Conservation (phyloP, 768 basidiomycete species). For the Termitomyces sp. region DNA sequence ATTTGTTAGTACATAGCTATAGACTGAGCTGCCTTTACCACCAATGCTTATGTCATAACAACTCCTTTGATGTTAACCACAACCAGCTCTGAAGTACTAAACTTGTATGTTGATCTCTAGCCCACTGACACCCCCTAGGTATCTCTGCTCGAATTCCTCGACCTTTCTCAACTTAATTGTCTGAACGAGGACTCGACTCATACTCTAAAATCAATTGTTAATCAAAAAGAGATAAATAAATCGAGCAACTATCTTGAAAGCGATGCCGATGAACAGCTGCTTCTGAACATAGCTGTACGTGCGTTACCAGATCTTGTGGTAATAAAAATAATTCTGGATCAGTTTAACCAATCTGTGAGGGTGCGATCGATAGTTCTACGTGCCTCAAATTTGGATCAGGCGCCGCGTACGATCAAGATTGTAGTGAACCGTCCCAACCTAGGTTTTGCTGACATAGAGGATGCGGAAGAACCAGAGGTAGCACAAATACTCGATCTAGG, state of each 20-base stretch:
- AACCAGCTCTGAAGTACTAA: constrained; percentile 12
- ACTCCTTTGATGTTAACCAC: constrained; percentile 10
- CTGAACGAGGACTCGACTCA: constrained; percentile 60
- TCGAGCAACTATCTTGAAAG: constrained; percentile 49
- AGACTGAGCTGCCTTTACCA: neutral
- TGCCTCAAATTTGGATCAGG: constrained; percentile 34
- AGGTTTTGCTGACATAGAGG: constrained; percentile 65
- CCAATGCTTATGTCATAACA: constrained; percentile 13
- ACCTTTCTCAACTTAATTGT: constrained; percentile 58
- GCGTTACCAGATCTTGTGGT: neutral
- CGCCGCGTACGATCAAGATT: constrained; percentile 60
- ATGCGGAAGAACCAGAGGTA: constrained; percentile 42
- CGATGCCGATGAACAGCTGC: constrained; percentile 70
- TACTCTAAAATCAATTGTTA: constrained; percentile 49
- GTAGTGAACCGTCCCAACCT: constrained; percentile 56
- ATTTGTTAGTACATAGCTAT: constrained; percentile 52
- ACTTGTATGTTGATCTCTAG: neutral
- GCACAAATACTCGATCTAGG: constrained; percentile 56
- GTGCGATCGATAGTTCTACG: constrained; percentile 56
- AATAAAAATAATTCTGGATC: neutral
- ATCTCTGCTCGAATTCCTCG: constrained; percentile 56
- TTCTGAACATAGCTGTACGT: constrained; percentile 64
- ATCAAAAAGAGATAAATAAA: constrained; percentile 39
- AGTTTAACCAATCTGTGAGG: constrained; percentile 72
- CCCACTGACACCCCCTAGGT: constrained; percentile 27